Evolutionary conservation across 164 flowering plant species (phyloP), one percentile per base, ranked within the genome.

Genomic region (Nelumbo lutea): DNA sequence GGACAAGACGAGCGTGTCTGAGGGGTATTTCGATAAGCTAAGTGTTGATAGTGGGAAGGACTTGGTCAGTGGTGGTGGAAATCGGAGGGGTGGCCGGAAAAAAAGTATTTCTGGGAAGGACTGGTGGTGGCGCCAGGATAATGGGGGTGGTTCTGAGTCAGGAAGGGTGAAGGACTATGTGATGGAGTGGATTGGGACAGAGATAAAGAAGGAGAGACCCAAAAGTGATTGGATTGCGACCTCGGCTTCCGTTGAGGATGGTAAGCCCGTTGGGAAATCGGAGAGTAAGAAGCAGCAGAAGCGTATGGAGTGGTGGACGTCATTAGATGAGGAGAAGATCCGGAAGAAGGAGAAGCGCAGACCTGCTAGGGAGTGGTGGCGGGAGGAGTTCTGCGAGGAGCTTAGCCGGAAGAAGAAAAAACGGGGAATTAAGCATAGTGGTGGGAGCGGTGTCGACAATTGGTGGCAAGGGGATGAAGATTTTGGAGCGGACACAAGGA

Each of bases 131-230:
- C 79, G 80, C 40, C 95, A 91, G 78, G 96, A 87, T 53, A 83
- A 71, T 65, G 81, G 77, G n/a, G 79, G 81, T 4, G 86, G 81
- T 15, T 79, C 82, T 9, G 90, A 84, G 42, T 80, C 87, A 2
- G 89, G 88, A 39, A 76, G 90, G 59, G 90, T 86, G 47, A 95
- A 91, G 80, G 97, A 95, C 65, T 95, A 95, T 75, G 98, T 95
- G 71, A 89, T 90, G 98, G 97, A 94, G 75, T 94, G 98, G 98
- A 88, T 94, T 64, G 97, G 97, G 68, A 89, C 78, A 61, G 96
- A 95, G 85, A 87, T 95, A 5, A 87, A 79, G 76, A 94, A 90
- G 79, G 96, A 91, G 70, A 85, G 88, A 44, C 93, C 95, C 0
- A 88, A 85, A 42, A 85, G 80, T 40, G 88, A 83, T 43, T 90